These are phyloP conservation scores for Rossbeevera mucosa DNA, from an alignment of 768 basidiomycete species.

Conservation along the genomic window DNA sequence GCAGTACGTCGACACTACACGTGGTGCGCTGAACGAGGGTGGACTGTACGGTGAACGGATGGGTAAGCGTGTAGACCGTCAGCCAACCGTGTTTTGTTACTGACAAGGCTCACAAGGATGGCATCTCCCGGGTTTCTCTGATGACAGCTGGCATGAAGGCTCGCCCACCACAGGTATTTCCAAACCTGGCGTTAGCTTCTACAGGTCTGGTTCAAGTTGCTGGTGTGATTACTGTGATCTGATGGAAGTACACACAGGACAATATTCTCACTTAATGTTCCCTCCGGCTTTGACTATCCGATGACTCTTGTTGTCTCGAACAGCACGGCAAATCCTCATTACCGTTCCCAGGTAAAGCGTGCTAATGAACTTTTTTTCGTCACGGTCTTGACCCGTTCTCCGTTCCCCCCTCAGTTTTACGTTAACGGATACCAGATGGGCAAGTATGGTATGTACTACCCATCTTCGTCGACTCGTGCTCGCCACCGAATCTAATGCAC, in stretches of 20 bases:
- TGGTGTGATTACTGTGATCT: background rate
- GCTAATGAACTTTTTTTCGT: background rate
- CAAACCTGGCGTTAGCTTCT: conserved; percentile 45
- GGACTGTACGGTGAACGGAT: conserved; percentile 54
- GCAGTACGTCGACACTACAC: conserved; percentile 44
- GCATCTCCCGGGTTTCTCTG: conserved; percentile 56
- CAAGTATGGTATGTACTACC: conserved; percentile 18
- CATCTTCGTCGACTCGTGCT: too few species aligned
- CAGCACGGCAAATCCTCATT: conserved; percentile 40
- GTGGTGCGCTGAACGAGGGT: conserved; percentile 59
- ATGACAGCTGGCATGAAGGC: conserved; percentile 40
- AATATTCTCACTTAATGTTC: conserved; percentile 41
- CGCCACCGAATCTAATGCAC: background rate
- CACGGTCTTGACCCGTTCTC: background rate
- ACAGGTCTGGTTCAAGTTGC: conserved; percentile 29
- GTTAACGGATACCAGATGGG: conserved; percentile 27
- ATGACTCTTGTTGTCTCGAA: conserved; percentile 43
- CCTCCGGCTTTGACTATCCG: conserved; percentile 46
- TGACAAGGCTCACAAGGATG: conserved; percentile 27
- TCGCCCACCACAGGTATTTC: conserved; percentile 40
- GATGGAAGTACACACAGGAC: conserved; percentile 13
- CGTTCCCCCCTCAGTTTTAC: conserved; percentile 14
- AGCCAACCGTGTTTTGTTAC: background rate
- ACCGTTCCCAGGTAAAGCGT: conserved; percentile 31
- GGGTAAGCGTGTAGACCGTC: conserved; percentile 18